These are phyloP conservation scores for Viola pubescens DNA, from an alignment of 441 rosid genomes.

Conservation along the genomic window DNA sequence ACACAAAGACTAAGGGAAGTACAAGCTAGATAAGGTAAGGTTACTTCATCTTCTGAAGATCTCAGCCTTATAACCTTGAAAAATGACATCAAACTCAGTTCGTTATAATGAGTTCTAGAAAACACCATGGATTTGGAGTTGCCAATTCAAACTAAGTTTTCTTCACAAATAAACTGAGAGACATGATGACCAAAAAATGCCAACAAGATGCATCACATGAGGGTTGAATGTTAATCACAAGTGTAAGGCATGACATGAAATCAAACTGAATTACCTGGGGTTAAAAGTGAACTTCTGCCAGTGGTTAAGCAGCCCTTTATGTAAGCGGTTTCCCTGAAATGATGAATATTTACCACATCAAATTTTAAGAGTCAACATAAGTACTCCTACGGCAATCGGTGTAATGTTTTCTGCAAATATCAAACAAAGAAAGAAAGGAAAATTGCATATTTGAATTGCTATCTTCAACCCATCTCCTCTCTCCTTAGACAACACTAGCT, in stretches of 20 bases:
- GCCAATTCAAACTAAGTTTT: constrained; percentile 6
- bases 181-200: not conserved
- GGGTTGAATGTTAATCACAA: too few species aligned
- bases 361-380: not conserved
- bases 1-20: too few species aligned
- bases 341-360: constrained; percentile 16
- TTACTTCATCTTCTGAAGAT: not conserved
- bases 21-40: not conserved
- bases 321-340: constrained; percentile 76
- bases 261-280: constrained; percentile 55
- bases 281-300: constrained; percentile 97
- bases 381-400: not conserved
- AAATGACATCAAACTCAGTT: not conserved
- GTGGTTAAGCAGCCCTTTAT: constrained; percentile 81
- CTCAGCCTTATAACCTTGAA: not conserved
- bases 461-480: not conserved
- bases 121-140: not conserved
- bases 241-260: not conserved
- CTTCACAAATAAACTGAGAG: not conserved
- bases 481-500: not conserved
- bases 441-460: not conserved
- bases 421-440: not conserved
- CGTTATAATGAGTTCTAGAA: not conserved
- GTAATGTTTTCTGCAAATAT: not conserved
- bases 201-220: not conserved